Evolutionary conservation across 768 basidiomycete species (phyloP).

Genomic region (Leucocoprinus leucothites): DNA sequence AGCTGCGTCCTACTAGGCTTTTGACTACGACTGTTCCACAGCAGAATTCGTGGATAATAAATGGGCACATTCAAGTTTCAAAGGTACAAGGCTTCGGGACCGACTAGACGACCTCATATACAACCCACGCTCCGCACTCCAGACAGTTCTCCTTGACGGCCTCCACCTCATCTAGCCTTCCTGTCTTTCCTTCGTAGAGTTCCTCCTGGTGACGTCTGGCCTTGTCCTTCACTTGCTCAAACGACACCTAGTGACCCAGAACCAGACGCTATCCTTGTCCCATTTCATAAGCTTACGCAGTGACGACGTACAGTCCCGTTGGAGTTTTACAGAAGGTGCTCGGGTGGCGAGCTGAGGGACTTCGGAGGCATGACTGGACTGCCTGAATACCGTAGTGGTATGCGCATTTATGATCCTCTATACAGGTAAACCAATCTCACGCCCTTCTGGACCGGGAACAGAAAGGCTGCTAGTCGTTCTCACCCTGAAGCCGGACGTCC

Average conservation of each 20-base stretch:
- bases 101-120: too few relatives aligned
- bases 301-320: constrained; percentile 91
- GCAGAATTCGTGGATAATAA: too few relatives aligned
- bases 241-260: constrained; percentile 27
- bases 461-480: constrained; percentile 86
- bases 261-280: constrained; percentile 68
- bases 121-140: constrained; percentile 51
- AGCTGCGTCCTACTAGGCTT: too few relatives aligned
- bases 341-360: constrained; percentile 77
- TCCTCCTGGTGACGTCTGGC: constrained; percentile 92
- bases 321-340: constrained; percentile 78
- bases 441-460: constrained; percentile 30
- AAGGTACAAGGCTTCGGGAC: too few relatives aligned
- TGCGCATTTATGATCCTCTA: constrained; percentile 7
- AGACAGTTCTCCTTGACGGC: constrained; percentile 79
- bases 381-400: constrained; percentile 94
- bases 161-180: constrained; percentile 90
- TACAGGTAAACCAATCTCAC: too few relatives aligned
- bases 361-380: constrained; percentile 88
- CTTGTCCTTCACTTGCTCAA: constrained; percentile 53
- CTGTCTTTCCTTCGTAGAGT: constrained; percentile 63
- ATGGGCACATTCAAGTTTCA: too few relatives aligned
- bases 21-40: too few relatives aligned
- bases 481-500: constrained; percentile 51
- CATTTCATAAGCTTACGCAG: constrained; percentile 94